Conservation (phyloP, 2,329 filamentous ascomycete genomes). For the Teratosphaeria gauchensis region DNA sequence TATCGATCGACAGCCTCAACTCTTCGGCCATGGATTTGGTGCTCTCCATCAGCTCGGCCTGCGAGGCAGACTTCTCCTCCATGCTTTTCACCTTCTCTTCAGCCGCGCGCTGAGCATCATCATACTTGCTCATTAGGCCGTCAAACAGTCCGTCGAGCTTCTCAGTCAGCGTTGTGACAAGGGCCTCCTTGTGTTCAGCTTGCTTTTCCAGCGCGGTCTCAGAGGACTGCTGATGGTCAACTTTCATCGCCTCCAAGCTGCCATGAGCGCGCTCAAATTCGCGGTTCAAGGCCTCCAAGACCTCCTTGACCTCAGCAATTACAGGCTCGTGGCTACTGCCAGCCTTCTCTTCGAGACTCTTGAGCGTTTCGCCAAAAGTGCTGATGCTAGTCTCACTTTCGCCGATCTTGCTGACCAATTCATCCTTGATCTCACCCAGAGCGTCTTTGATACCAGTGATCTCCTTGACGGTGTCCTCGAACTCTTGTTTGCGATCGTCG, state of each 20-base stretch:
- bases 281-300: constrained; percentile 64
- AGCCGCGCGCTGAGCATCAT: constrained; percentile 66
- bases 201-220: constrained; percentile 49
- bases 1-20: constrained; percentile 75
- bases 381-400: constrained; percentile 61
- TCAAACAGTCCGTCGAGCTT: constrained; percentile 69
- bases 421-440: constrained; percentile 67
- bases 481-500: constrained; percentile 76
- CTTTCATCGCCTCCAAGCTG: constrained; percentile 67
- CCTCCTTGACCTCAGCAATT: constrained; percentile 43
- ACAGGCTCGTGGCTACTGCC: constrained; percentile 34
- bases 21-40: constrained; percentile 80
- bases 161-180: constrained; percentile 44
- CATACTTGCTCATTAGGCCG: constrained; percentile 77
- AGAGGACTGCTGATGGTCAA: constrained; percentile 60
- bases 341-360: constrained; percentile 61
- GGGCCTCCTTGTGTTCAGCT: constrained; percentile 47
- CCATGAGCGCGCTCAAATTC: constrained; percentile 83
- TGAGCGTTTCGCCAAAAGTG: constrained; percentile 49
- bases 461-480: constrained; percentile 64
- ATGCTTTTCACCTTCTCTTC: constrained; percentile 65
- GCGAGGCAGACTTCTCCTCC: constrained; percentile 62
- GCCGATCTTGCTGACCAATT: constrained; percentile 66
- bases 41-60: constrained; percentile 61
- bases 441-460: constrained; percentile 70